Conservation (phyloP, 345 rosid genomes). For the Linum lewisii region DNA sequence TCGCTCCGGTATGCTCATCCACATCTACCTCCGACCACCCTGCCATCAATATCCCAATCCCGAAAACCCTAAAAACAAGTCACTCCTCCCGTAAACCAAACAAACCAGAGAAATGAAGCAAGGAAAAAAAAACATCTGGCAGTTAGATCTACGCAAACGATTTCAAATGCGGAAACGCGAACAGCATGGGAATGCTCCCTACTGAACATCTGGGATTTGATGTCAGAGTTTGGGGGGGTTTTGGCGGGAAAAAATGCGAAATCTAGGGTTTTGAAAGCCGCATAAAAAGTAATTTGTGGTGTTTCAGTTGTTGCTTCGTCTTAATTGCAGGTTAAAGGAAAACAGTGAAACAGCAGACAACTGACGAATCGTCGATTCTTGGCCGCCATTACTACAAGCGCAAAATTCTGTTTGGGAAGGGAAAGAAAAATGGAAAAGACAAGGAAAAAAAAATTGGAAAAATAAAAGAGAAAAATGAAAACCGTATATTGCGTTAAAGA, state of each 20-base stretch:
- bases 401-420: too few species aligned
- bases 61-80: constrained; percentile 17
- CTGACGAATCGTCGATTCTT: too few species aligned
- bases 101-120: neutral
- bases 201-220: neutral
- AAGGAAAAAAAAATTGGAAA: too few species aligned
- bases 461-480: too few species aligned
- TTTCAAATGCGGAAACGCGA: neutral
- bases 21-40: constrained; percentile 21
- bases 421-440: too few species aligned
- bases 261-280: neutral
- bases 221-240: neutral
- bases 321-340: neutral
- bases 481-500: too few species aligned
- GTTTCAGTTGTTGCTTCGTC: neutral
- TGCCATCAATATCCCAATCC: constrained; percentile 21
- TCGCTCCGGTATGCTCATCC: constrained; percentile 2
- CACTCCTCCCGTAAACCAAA: neutral
- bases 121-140: neutral
- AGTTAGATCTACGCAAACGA: neutral
- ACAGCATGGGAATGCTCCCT: neutral
- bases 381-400: too few species aligned
- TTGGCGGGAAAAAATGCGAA: neutral
- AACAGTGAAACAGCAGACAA: too few species aligned
- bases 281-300: neutral